Percentiles rank a stretch among this genome's conserved stretches.
phyloP scores from a whole-genome alignment of 192 early-diverging fungal species.

The Mortierella antarctica region DNA sequence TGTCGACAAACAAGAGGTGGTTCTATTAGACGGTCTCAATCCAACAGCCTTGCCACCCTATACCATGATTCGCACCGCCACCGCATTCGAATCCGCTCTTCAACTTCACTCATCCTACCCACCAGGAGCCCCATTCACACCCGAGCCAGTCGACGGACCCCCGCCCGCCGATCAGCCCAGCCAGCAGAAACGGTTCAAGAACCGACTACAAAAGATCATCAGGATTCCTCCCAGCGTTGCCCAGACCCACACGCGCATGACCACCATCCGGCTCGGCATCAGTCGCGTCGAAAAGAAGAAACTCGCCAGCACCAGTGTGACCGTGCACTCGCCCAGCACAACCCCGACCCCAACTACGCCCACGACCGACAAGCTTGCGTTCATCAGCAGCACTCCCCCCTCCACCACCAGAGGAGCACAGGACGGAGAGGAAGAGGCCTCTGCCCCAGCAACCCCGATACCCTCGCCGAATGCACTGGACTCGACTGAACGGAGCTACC shows the following conservation, averaged over 20 bases:
- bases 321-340: conserved; percentile 4
- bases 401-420: neutral
- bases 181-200: conserved; percentile 9
- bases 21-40: conserved; percentile 35
- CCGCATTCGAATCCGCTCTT: conserved; percentile 25
- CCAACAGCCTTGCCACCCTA: conserved; percentile 9
- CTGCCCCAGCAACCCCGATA: no score
- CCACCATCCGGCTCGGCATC: conserved; percentile 6
- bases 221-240: conserved; percentile 22
- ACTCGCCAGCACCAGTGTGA: conserved; percentile 5
- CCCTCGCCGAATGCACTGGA: no score
- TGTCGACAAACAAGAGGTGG: conserved; percentile 31
- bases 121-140: neutral
- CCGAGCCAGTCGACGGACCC: neutral
- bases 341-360: neutral
- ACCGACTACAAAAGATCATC: conserved; percentile 28
- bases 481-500: no score
- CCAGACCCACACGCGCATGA: conserved; percentile 28
- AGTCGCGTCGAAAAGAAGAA: conserved; percentile 19
- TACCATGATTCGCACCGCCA: conserved; percentile 3
- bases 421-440: no score
- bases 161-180: neutral
- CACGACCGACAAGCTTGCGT: neutral
- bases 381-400: neutral
- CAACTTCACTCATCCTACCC: conserved; percentile 9